Conservation (phyloP, 116 monocot genomes). For the Cymodocea nodosa region DNA sequence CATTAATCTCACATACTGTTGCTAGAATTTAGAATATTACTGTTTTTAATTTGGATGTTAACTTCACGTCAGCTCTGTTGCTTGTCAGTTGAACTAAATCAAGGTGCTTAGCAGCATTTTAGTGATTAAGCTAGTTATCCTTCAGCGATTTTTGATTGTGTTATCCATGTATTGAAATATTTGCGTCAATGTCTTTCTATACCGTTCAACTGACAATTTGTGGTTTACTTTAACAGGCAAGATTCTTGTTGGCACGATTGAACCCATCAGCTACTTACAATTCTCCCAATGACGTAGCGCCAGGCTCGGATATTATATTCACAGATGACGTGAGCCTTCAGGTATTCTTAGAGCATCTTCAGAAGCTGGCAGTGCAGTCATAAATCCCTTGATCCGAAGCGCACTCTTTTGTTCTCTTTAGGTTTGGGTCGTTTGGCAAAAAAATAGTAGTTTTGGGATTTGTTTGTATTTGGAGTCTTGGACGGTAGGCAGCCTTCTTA, state of each 20-base stretch:
- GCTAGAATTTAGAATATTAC: background rate
- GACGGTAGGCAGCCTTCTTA: background rate
- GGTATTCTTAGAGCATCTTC: conserved; percentile 94
- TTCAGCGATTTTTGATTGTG: background rate
- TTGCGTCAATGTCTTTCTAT: background rate
- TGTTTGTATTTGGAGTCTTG: background rate
- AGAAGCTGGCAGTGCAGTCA: conserved; percentile 87
- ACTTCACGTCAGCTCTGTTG: background rate
- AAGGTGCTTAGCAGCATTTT: background rate
- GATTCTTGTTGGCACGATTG: conserved; percentile 88
- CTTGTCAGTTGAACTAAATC: background rate
- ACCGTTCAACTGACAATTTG: background rate
- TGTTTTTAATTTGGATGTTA: background rate
- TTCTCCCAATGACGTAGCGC: conserved; percentile 56
- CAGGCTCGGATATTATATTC: conserved; percentile 86
- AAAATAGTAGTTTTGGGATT: background rate
- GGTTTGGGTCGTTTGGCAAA: background rate
- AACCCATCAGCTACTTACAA: conserved; percentile 96
- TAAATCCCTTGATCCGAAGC: conserved; percentile 12
- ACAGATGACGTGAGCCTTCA: conserved; percentile 96
- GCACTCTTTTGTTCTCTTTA: background rate
- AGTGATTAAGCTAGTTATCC: background rate
- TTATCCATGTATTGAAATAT: background rate
- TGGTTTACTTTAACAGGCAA: conserved; percentile 44
- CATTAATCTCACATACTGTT: background rate